Evolutionary conservation across 139 green algal genomes (phyloP).

Genomic region (Coelastrella sp.): DNA sequence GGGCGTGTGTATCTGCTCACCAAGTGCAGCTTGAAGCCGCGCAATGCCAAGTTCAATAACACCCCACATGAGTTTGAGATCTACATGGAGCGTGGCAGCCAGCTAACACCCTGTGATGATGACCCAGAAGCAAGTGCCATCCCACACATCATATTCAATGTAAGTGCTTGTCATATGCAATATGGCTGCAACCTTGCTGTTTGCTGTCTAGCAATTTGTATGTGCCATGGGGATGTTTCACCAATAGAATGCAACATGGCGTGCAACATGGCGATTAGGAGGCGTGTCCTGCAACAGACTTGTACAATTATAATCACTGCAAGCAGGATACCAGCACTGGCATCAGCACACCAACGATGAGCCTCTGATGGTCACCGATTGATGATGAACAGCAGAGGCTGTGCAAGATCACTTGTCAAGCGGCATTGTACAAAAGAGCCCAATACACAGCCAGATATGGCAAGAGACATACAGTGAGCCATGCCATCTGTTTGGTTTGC

Average conservation of each 20-base stretch:
- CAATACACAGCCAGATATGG: too few relatives aligned
- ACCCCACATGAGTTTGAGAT: constrained; percentile 93
- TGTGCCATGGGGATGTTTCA: neutral
- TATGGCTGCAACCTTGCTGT: neutral
- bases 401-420: too few relatives aligned
- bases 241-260: too few relatives aligned
- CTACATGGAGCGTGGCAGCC: constrained; percentile 77
- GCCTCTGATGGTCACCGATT: too few relatives aligned
- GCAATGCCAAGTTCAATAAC: constrained; percentile 48
- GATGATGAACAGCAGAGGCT: too few relatives aligned
- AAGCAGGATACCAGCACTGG: too few relatives aligned
- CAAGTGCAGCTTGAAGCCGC: constrained; percentile 82
- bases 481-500: neutral
- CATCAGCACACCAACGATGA: too few relatives aligned
- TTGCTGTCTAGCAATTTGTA: neutral
- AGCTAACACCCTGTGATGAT: constrained; percentile 66
- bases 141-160: constrained; percentile 79
- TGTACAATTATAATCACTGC: too few relatives aligned
- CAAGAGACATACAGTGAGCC: too few relatives aligned
- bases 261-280: too few relatives aligned
- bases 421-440: too few relatives aligned
- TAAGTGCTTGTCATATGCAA: constrained; percentile 47
- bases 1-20: constrained; percentile 88
- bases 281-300: too few relatives aligned
- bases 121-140: constrained; percentile 74